These are phyloP conservation scores for Pyrenula massariospora DNA, from an alignment of 495 filamentous ascomycete genomes.

Conservation along the genomic window DNA sequence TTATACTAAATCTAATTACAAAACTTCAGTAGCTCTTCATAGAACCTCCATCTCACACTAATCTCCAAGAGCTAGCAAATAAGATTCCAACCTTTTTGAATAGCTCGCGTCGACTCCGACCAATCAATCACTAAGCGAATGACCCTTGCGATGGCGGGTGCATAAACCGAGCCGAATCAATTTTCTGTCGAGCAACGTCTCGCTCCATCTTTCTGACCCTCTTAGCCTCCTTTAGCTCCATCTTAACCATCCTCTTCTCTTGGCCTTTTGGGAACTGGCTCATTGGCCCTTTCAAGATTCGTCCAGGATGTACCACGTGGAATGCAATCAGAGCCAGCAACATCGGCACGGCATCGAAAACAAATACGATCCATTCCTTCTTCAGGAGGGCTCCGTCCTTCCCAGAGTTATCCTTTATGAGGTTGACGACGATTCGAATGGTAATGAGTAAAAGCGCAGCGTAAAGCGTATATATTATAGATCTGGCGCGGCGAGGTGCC, in stretches of 20 bases:
- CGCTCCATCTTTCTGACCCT: background rate
- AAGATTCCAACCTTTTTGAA: too few relatives aligned
- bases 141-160: background rate
- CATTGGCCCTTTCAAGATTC: slow-evolving; percentile 30
- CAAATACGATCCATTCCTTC: slow-evolving; percentile 43
- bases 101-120: too few relatives aligned
- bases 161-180: background rate
- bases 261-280: background rate
- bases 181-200: background rate
- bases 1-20: too few relatives aligned
- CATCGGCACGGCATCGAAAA: slow-evolving; percentile 49
- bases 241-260: background rate
- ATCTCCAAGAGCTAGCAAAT: too few relatives aligned
- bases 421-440: slow-evolving; percentile 46
- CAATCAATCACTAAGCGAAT: too few relatives aligned
- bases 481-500: slow-evolving; percentile 7
- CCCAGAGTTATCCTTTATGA: slow-evolving; percentile 40
- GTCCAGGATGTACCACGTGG: slow-evolving; percentile 39
- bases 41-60: too few relatives aligned
- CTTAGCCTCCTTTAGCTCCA: background rate
- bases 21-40: too few relatives aligned
- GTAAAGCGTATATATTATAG: slow-evolving; percentile 39
- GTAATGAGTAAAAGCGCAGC: slow-evolving; percentile 37
- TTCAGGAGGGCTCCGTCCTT: slow-evolving; percentile 28
- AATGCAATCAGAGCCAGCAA: slow-evolving; percentile 32